These are phyloP conservation scores for Verbena officinalis DNA, from an alignment of 257 asterid species.

Conservation along the genomic window DNA sequence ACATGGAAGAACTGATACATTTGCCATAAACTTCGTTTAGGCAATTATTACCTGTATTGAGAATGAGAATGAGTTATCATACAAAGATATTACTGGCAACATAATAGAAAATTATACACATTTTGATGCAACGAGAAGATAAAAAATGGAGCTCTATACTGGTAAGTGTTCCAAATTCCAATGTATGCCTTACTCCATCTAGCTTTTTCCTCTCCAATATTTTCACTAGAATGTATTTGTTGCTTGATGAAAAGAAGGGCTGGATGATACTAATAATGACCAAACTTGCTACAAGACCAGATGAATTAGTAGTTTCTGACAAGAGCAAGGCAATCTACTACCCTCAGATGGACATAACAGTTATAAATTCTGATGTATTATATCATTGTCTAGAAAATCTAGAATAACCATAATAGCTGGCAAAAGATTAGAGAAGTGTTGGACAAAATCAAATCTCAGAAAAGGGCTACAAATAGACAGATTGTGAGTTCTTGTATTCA, in stretches of 20 bases:
- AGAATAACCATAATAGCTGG: background rate
- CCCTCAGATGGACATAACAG: background rate
- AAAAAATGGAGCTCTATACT: background rate
- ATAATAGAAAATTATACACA: background rate
- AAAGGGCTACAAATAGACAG: background rate
- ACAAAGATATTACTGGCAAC: background rate
- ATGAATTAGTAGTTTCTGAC: slow-evolving; percentile 1
- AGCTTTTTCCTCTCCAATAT: too few relatives aligned
- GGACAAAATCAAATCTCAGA: slow-evolving; percentile 1
- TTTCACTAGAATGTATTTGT: too few relatives aligned
- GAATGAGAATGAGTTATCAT: slow-evolving; percentile 11
- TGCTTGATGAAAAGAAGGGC: background rate
- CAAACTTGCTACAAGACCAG: background rate
- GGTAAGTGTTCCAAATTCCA: background rate
- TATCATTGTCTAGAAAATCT: too few relatives aligned
- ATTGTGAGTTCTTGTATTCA: background rate
- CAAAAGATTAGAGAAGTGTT: background rate
- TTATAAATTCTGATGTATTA: background rate
- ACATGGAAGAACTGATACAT: slow-evolving; percentile 81
- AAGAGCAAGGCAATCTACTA: background rate
- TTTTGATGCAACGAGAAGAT: background rate
- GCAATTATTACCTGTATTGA: slow-evolving; percentile 50
- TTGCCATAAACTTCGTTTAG: slow-evolving; percentile 54
- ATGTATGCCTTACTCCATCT: background rate
- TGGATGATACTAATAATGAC: background rate